Conservation (phyloP, 2,329 filamentous ascomycete genomes). For the Calonectria pseudoturangicola region DNA sequence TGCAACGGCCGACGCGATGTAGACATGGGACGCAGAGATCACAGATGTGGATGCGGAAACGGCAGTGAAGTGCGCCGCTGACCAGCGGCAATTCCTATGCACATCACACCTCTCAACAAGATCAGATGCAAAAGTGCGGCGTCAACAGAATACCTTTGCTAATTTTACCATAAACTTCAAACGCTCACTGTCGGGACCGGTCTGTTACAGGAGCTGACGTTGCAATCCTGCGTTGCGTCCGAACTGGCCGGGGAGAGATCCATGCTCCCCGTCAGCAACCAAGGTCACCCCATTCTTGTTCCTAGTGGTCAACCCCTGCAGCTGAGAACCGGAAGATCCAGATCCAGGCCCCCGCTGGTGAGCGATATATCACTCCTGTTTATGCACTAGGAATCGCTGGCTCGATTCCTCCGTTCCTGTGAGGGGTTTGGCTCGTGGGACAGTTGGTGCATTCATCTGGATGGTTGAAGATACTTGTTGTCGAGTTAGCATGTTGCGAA, state of each 20-base stretch:
- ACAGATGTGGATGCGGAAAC: slow-evolving; percentile 7
- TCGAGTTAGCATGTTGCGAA: too few species aligned
- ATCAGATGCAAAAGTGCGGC: background rate
- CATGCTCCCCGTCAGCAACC: slow-evolving; percentile 30
- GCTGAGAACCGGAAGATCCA: slow-evolving; percentile 36
- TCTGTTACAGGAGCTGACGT: slow-evolving; percentile 29
- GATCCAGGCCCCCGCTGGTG: slow-evolving; percentile 31
- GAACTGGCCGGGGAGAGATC: slow-evolving; percentile 26
- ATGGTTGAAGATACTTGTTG: too few species aligned
- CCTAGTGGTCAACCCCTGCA: slow-evolving; percentile 19
- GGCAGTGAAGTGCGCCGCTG: slow-evolving; percentile 5
- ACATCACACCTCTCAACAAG: too few species aligned
- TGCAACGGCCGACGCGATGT: background rate
- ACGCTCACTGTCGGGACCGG: slow-evolving; percentile 30
- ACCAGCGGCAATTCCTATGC: background rate
- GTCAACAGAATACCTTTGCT: slow-evolving; percentile 9
- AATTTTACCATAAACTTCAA: slow-evolving; percentile 24
- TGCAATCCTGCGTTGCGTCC: slow-evolving; percentile 18
- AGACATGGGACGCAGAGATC: slow-evolving; percentile 6
- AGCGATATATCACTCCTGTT: slow-evolving; percentile 31
- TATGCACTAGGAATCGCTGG: slow-evolving; percentile 12
- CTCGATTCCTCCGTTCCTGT: background rate
- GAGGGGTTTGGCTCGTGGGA: background rate
- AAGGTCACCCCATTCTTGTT: slow-evolving; percentile 26
- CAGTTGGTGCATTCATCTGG: background rate